Base-by-base conservation (phyloP, 257 asterid species). In the Salvia splendens region DNA sequence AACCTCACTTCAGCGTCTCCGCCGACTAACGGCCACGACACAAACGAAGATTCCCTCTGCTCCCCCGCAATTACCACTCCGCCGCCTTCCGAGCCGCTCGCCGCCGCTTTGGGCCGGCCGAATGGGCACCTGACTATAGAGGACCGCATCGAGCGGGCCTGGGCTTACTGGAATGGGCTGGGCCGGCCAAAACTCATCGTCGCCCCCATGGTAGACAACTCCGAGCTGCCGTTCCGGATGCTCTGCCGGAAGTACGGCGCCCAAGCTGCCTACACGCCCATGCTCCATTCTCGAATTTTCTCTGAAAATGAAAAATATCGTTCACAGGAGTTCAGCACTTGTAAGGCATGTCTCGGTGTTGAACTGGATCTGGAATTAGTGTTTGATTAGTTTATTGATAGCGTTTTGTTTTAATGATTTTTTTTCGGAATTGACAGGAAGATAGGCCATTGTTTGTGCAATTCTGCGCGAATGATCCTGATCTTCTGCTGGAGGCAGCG, bases 201-300 rank as follows among this genome's bases (percentile, higher is more conserved):
- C 43, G 99, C 97, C 7, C 99, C 96, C 45, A 88, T 88, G 97
- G 99, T 94, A 55, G 99, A 91, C 77, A 91, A 94, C 82, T 94
- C 99, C 46, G 99, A 94, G 89, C 85, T 94, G 1, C 99, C 96
- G 5, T 94, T 88, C 77, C 96, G 99, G 20, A 32, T 88, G 83
- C 96, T 91, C 60, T 94, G 99, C 78, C 84, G 99, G 3, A 91
- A 87, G 75, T 91, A 87, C 76, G 99, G 98, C 30, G 97, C 99
- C 16, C 77, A 86, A 45, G 99, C 96, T 15, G 99, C 99, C 66
- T 94, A 94, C 61, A 94, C 99, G 8, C 97, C 99, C 5, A 91
- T 94, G 97, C 89, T 94, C 33, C 97, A 94, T 64, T 86, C 99
- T 12, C 89, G 99, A 49, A 86, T 94, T 32, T 94, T 94, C 75